A percentile compares a stretch with the other conserved stretches of the same genome.
Evolutionary conservation across 331 rosid genomes (phyloP).

Genomic region (Quercus lobata): DNA sequence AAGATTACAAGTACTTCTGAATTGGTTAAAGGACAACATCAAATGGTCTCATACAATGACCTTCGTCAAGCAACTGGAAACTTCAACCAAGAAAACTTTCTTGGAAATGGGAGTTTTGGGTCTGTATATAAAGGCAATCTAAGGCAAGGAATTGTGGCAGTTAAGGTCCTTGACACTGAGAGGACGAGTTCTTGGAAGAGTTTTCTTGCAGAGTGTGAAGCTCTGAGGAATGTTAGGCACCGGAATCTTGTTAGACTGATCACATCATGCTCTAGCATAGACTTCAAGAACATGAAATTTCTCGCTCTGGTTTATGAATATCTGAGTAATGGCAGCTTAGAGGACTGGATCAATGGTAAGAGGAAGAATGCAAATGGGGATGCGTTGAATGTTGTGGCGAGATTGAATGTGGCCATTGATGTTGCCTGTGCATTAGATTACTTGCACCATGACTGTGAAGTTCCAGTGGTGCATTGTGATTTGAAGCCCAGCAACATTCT

Average conservation of each 20-base stretch:
- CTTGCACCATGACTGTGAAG: slow-evolving; percentile 57
- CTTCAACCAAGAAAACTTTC: slow-evolving; percentile 42
- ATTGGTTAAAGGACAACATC: slow-evolving; percentile 33
- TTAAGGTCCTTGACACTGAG: slow-evolving; percentile 57
- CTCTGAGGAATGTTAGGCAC: slow-evolving; percentile 58
- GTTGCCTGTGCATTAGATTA: slow-evolving; percentile 56
- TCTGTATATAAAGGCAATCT: slow-evolving; percentile 57
- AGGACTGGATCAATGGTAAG: slow-evolving; percentile 59
- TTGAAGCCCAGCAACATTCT: slow-evolving; percentile 76
- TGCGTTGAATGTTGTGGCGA: slow-evolving; percentile 46
- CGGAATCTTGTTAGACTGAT: slow-evolving; percentile 61
- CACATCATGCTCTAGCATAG: slow-evolving; percentile 73
- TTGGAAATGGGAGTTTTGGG: slow-evolving; percentile 76
- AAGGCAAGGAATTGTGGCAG: slow-evolving; percentile 46
- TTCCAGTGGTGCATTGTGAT: slow-evolving; percentile 66
- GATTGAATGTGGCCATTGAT: slow-evolving; percentile 56
- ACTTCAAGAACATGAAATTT: slow-evolving; percentile 54
- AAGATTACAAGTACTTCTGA: slow-evolving; percentile 16
- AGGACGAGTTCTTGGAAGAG: slow-evolving; percentile 51
- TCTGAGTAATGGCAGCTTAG: slow-evolving; percentile 60
- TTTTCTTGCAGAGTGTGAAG: slow-evolving; percentile 73
- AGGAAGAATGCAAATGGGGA: slow-evolving; percentile 35
- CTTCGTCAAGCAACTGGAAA: slow-evolving; percentile 56
- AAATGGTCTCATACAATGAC: slow-evolving; percentile 51
- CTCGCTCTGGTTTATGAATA: slow-evolving; percentile 69